These are phyloP conservation scores for Perilla frutescens DNA, from an alignment of 257 asterid genomes.

Conservation along the genomic window DNA sequence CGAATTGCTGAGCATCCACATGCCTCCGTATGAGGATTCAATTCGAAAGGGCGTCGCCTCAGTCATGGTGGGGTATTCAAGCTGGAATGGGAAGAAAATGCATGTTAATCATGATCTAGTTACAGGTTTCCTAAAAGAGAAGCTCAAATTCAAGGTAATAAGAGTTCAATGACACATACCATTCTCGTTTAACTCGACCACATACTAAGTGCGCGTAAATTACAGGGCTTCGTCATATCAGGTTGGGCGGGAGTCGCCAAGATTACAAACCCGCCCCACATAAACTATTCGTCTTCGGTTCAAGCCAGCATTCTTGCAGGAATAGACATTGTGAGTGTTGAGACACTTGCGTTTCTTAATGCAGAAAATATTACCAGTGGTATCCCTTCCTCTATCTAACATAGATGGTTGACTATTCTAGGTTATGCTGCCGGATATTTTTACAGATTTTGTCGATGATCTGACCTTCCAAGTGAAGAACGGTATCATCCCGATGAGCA, in stretches of 20 bases:
- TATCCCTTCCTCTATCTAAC: slow-evolving; percentile 18
- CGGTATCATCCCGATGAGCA: slow-evolving; percentile 42
- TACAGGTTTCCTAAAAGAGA: slow-evolving; percentile 68
- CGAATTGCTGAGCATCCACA: slow-evolving; percentile 63
- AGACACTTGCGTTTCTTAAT: background rate
- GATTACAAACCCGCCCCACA: slow-evolving; percentile 51
- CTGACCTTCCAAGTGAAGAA: slow-evolving; percentile 48
- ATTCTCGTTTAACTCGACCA: background rate
- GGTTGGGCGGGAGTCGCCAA: slow-evolving; percentile 67
- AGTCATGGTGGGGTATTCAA: slow-evolving; percentile 74
- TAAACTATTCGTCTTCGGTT: slow-evolving; percentile 64
- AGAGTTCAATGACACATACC: background rate
- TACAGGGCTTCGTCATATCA: slow-evolving; percentile 65
- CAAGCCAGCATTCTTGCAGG: slow-evolving; percentile 63
- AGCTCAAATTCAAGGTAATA: slow-evolving; percentile 63
- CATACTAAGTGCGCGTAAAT: background rate
- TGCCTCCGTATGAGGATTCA: slow-evolving; percentile 71
- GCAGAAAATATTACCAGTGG: no score
- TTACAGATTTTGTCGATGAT: slow-evolving; percentile 40
- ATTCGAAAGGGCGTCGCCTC: slow-evolving; percentile 71
- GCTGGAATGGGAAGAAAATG: slow-evolving; percentile 80
- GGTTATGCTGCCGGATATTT: slow-evolving; percentile 48
- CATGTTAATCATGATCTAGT: slow-evolving; percentile 65
- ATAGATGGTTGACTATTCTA: slow-evolving; percentile 29
- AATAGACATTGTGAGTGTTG: slow-evolving; percentile 60